phyloP scores from a whole-genome alignment of 345 rosid genomes.

The Turnera subulata region DNA sequence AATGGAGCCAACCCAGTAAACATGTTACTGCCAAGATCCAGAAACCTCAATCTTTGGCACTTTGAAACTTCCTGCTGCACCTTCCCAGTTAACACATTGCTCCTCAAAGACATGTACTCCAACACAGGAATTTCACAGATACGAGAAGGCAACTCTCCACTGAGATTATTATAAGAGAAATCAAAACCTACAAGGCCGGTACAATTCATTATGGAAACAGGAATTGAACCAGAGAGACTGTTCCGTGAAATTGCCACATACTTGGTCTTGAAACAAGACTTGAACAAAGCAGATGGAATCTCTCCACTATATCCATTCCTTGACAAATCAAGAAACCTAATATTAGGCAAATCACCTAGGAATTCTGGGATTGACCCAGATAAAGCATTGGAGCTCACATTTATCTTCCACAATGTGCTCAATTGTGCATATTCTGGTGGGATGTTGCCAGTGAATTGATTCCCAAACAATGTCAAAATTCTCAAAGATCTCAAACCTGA shows the following conservation, averaged over 20 bases:
- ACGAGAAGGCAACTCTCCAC: constrained; percentile 56
- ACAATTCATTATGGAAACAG: constrained; percentile 64
- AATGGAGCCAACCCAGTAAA: constrained; percentile 73
- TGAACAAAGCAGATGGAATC: constrained; percentile 69
- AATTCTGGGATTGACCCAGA: constrained; percentile 90
- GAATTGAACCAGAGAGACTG: constrained; percentile 66
- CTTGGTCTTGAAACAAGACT: constrained; percentile 64
- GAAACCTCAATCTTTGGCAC: constrained; percentile 51
- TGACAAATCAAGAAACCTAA: constrained; percentile 92
- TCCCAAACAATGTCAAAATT: constrained; percentile 84
- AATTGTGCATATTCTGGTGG: constrained; percentile 65
- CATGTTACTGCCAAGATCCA: constrained; percentile 74
- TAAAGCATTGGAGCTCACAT: constrained; percentile 82
- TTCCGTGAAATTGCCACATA: constrained; percentile 73
- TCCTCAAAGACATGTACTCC: constrained; percentile 55
- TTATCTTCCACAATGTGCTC: constrained; percentile 80
- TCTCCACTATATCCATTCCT: constrained; percentile 59
- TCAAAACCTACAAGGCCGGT: constrained; percentile 72
- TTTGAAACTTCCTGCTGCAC: constrained; percentile 50
- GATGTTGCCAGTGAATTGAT: constrained; percentile 72
- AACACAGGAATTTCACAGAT: constrained; percentile 62
- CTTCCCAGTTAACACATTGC: constrained; percentile 60
- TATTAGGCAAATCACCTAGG: constrained; percentile 66
- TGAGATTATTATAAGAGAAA: constrained; percentile 70
- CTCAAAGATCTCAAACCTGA: constrained; percentile 69